phyloP scores from a whole-genome alignment of 129 eudicot genomes.

The Escallonia rubra region DNA sequence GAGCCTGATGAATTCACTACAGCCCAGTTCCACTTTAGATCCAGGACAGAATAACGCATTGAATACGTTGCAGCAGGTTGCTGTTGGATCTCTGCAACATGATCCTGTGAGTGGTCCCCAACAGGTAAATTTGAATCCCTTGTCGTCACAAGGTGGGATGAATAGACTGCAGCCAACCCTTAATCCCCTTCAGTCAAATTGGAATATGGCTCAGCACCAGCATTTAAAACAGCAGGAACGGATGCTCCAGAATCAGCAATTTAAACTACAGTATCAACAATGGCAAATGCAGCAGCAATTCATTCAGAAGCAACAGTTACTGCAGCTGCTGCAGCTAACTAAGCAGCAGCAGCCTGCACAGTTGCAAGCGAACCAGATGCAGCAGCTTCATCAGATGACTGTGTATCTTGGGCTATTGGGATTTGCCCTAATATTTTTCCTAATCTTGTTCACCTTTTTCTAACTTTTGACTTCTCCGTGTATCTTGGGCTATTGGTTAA shows the following conservation, averaged over 20 bases:
- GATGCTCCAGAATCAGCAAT: slow-evolving; percentile 56
- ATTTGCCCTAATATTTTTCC: no score
- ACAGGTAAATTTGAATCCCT: slow-evolving; percentile 52
- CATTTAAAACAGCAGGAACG: slow-evolving; percentile 79
- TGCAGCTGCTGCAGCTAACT: background rate
- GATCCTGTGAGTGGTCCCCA: slow-evolving; percentile 62
- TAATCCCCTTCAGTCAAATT: slow-evolving; percentile 34
- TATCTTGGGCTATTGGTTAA: no score
- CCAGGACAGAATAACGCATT: slow-evolving; percentile 19
- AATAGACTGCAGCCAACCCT: slow-evolving; percentile 44
- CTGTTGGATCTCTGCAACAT: slow-evolving; percentile 64
- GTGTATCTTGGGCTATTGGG: background rate
- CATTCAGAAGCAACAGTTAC: slow-evolving; percentile 41
- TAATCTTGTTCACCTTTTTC: no score
- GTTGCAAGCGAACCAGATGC: no score
- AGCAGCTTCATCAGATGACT: slow-evolving; percentile 61
- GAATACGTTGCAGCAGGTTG: slow-evolving; percentile 68
- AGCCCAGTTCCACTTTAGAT: slow-evolving; percentile 57
- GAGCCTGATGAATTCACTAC: slow-evolving; percentile 47
- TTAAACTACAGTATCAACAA: slow-evolving; percentile 53
- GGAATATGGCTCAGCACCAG: slow-evolving; percentile 56
- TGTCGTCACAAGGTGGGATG: slow-evolving; percentile 51
- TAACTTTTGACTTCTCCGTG: no score
- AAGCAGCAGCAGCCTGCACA: slow-evolving; percentile 26
- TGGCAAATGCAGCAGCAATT: slow-evolving; percentile 61